These are phyloP conservation scores for Pyrenochaeta sp. DNA, from an alignment of 2,329 filamentous ascomycete genomes.

Conservation along the genomic window DNA sequence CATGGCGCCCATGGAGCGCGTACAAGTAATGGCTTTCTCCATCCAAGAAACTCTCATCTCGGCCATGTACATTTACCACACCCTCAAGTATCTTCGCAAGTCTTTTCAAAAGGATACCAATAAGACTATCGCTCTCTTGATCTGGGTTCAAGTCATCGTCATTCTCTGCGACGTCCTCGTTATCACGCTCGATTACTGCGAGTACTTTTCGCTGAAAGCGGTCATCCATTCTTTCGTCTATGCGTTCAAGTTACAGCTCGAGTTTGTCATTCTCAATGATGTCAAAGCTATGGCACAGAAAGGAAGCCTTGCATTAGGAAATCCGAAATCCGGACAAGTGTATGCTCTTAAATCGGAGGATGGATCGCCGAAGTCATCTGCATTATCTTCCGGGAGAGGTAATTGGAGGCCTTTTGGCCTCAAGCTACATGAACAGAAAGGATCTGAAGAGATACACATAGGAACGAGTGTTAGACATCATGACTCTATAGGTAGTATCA, in stretches of 20 bases:
- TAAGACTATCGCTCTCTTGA: constrained; percentile 12
- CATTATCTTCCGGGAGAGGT: background rate
- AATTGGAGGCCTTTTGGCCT: background rate
- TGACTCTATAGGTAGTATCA: background rate
- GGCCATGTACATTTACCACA: constrained; percentile 60
- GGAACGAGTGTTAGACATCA: background rate
- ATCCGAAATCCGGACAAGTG: background rate
- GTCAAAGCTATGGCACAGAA: background rate
- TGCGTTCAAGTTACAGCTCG: constrained; percentile 57
- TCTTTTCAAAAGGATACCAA: constrained; percentile 22
- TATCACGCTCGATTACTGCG: constrained; percentile 12
- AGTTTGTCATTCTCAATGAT: constrained; percentile 59
- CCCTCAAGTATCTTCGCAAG: constrained; percentile 49
- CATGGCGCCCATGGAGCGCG: constrained; percentile 22
- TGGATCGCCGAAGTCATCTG: background rate
- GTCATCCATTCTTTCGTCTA: constrained; percentile 48
- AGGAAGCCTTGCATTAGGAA: background rate
- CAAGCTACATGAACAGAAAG: background rate
- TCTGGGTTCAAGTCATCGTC: constrained; percentile 18
- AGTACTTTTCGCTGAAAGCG: constrained; percentile 10
- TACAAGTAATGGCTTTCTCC: constrained; percentile 49
- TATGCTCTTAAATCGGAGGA: background rate
- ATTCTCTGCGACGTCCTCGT: constrained; percentile 16
- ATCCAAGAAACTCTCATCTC: constrained; percentile 41
- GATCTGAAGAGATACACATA: background rate